phyloP scores from a whole-genome alignment of 495 filamentous ascomycete species.

The Penicillium atrosanguineum region DNA sequence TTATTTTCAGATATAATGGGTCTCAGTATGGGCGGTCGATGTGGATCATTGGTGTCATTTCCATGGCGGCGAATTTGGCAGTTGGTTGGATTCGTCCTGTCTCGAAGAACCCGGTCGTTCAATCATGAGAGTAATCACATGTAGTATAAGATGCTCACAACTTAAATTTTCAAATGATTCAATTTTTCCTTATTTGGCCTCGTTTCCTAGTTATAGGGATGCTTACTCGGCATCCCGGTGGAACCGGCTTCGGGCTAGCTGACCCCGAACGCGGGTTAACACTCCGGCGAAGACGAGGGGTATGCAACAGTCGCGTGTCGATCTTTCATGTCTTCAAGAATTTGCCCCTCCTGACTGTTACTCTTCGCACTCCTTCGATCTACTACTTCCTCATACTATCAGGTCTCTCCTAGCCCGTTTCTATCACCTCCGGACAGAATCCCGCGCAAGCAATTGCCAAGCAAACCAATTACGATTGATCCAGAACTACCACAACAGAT shows the following conservation, averaged over 20 bases:
- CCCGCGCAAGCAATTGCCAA: background rate
- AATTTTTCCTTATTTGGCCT: background rate
- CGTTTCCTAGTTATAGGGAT: too few relatives aligned
- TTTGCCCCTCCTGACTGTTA: background rate
- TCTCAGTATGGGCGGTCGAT: slow-evolving; percentile 64
- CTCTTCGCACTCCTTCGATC: background rate
- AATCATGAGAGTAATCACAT: slow-evolving; percentile 3
- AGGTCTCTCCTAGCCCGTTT: background rate
- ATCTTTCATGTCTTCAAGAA: background rate
- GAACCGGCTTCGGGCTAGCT: slow-evolving; percentile 28
- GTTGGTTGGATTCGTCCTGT: slow-evolving; percentile 73
- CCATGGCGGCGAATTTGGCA: slow-evolving; percentile 61
- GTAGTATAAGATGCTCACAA: background rate
- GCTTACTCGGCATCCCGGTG: slow-evolving; percentile 4
- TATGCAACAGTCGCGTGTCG: background rate
- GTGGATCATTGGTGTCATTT: slow-evolving; percentile 82
- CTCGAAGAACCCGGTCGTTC: slow-evolving; percentile 37
- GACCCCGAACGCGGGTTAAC: slow-evolving; percentile 27
- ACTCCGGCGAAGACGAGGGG: slow-evolving; percentile 22
- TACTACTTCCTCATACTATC: background rate
- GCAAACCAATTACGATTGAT: background rate
- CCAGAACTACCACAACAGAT: background rate
- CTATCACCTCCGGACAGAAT: background rate
- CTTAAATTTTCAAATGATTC: background rate
- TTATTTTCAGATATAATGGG: slow-evolving; percentile 78